These are phyloP conservation scores for Babesia ovata DNA, from an alignment of 169 alveolate genomes.

Conservation along the genomic window DNA sequence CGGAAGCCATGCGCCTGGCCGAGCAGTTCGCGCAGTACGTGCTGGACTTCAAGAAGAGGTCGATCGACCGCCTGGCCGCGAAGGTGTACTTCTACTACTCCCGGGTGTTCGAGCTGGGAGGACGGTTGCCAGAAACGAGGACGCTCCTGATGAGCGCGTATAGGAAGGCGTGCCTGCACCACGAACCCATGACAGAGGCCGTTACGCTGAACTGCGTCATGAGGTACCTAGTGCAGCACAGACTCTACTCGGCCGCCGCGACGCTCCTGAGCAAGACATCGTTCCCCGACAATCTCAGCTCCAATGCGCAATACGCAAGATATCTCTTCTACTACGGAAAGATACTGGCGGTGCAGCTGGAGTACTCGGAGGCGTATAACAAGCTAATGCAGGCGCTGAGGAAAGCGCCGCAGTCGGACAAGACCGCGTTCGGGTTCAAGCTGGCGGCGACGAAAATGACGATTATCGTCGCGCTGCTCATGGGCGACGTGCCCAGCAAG, in stretches of 20 bases:
- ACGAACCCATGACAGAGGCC: constrained; percentile 88
- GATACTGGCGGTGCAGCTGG: constrained; percentile 92
- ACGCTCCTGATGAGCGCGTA: constrained; percentile 63
- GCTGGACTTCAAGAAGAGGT: constrained; percentile 68
- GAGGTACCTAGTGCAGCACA: constrained; percentile 85
- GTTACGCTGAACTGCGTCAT: constrained; percentile 88
- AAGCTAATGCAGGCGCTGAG: constrained; percentile 89
- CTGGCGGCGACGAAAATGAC: constrained; percentile 86
- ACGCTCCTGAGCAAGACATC: constrained; percentile 69
- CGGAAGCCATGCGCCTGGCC: constrained; percentile 70
- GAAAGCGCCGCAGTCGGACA: constrained; percentile 90
- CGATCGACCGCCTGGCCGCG: constrained; percentile 81
- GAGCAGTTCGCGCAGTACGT: constrained; percentile 64
- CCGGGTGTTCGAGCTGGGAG: constrained; percentile 85
- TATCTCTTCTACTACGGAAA: constrained; percentile 91
- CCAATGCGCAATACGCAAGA: constrained; percentile 93
- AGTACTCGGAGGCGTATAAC: constrained; percentile 90
- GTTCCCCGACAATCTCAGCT: constrained; percentile 88
- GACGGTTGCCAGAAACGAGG: constrained; percentile 76
- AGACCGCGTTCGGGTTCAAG: constrained; percentile 89
- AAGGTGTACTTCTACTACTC: constrained; percentile 82
- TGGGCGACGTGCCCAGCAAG: constrained; percentile 97
- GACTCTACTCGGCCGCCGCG: constrained; percentile 75
- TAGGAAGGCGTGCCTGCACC: constrained; percentile 82
- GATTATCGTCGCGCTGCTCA: constrained; percentile 90